Conservation (phyloP, 192 early-diverging fungal genomes). For the Gryganskiella cystojenkinii region DNA sequence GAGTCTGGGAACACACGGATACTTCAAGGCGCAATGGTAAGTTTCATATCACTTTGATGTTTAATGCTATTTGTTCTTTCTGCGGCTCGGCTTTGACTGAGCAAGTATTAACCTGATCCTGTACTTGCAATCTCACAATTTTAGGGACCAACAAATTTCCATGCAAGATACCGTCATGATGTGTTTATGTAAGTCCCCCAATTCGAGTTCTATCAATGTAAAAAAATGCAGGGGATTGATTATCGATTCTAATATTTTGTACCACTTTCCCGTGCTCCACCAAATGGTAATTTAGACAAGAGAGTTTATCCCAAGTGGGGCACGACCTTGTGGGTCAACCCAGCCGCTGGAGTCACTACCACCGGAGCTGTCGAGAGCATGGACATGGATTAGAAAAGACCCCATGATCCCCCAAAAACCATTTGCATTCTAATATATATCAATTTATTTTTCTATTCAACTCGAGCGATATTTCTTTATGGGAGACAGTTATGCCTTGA, state of each 20-base stretch:
- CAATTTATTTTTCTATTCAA: conserved; percentile 9
- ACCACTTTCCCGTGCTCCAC: background rate
- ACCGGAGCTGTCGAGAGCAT: conserved; percentile 34
- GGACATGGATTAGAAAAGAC: conserved; percentile 44
- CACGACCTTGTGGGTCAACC: conserved; percentile 67
- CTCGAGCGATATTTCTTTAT: too few species aligned
- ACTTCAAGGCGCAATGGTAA: conserved; percentile 59
- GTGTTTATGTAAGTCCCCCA: conserved; percentile 91
- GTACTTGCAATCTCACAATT: too few species aligned
- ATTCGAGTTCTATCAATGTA: background rate
- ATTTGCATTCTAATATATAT: conserved; percentile 22
- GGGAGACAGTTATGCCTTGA: background rate
- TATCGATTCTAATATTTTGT: background rate
- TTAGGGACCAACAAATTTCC: conserved; percentile 81
- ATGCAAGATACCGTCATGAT: conserved; percentile 97
- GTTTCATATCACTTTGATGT: background rate
- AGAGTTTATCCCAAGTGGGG: conserved; percentile 97
- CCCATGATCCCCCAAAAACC: background rate
- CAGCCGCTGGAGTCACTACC: conserved; percentile 22
- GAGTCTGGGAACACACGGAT: conserved; percentile 96
- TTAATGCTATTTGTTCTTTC: background rate
- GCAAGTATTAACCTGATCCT: too few species aligned
- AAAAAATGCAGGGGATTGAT: background rate
- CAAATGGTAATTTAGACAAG: conserved; percentile 64
- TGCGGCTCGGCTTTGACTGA: too few species aligned